These are phyloP conservation scores for Alnus glutinosa DNA, from an alignment of 306 rosid species.

Conservation along the genomic window DNA sequence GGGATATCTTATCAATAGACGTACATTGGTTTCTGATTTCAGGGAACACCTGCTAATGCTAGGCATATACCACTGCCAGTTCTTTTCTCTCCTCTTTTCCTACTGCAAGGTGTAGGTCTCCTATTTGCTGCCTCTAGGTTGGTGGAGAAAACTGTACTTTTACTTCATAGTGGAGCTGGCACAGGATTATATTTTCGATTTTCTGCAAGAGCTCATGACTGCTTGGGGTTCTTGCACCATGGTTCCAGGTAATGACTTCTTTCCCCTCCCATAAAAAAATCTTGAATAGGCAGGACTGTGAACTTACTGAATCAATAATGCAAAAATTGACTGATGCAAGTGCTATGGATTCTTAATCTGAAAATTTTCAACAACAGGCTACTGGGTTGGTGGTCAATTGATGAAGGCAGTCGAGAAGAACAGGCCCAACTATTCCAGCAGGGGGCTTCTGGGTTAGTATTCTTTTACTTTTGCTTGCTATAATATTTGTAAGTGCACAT, in stretches of 20 bases:
- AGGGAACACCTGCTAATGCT: constrained; percentile 84
- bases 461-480: constrained; percentile 16
- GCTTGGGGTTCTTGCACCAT: constrained; percentile 88
- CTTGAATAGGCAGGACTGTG: constrained; percentile 7
- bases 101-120: constrained; percentile 82
- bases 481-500: neutral
- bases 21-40: constrained; percentile 41
- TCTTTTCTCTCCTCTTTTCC: constrained; percentile 81
- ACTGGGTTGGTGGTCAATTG: constrained; percentile 99
- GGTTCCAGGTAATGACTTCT: constrained; percentile 80
- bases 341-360: constrained; percentile 30
- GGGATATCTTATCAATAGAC: constrained; percentile 20
- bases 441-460: constrained; percentile 78
- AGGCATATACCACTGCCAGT: constrained; percentile 65
- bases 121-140: constrained; percentile 68
- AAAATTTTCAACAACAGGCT: constrained; percentile 53
- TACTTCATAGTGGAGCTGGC: constrained; percentile 65
- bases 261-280: constrained; percentile 11
- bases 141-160: constrained; percentile 74
- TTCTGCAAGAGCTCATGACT: constrained; percentile 77
- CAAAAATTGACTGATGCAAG: neutral
- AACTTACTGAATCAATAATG: constrained; percentile 26
- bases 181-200: constrained; percentile 69
- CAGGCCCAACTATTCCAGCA: constrained; percentile 82
- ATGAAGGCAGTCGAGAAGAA: constrained; percentile 96